These are phyloP conservation scores for Hydnomerulius pinastri DNA, from an alignment of 768 basidiomycete genomes.

Conservation along the genomic window DNA sequence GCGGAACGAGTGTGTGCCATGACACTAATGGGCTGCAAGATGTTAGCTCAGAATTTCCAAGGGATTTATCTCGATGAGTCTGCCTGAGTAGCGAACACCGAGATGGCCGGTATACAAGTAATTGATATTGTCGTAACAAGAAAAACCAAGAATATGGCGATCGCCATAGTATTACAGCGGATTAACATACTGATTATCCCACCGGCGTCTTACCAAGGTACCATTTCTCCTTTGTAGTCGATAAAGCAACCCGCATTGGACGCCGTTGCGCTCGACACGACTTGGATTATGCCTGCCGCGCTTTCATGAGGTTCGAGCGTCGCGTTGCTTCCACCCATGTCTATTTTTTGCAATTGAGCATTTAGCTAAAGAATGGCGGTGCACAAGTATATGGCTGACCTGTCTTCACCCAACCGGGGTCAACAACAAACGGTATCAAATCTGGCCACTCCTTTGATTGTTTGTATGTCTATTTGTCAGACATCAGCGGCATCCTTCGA, in stretches of 20 bases:
- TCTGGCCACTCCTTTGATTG: constrained; percentile 36
- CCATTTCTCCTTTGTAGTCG: constrained; percentile 29
- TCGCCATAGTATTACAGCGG: no score
- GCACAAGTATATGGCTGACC: constrained; percentile 20
- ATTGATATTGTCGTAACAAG: no score
- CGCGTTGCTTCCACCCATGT: constrained; percentile 37
- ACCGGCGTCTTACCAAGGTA: constrained; percentile 31
- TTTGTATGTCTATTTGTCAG: constrained; percentile 34
- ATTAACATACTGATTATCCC: no score
- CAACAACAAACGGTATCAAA: constrained; percentile 32
- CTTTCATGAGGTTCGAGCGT: constrained; percentile 32
- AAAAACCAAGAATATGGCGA: no score
- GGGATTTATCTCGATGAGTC: no score
- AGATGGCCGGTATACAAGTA: no score
- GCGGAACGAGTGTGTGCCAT: no score
- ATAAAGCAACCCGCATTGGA: constrained; percentile 34
- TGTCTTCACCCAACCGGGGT: constrained; percentile 44
- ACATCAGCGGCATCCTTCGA: not conserved
- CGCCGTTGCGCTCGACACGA: constrained; percentile 23
- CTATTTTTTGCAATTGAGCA: constrained; percentile 14
- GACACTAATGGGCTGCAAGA: no score
- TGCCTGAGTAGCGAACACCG: no score
- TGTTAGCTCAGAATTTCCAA: no score
- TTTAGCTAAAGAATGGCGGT: not conserved
- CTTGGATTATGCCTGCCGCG: constrained; percentile 28